Conservation (phyloP, 345 rosid genomes). For the Arabidopsis arenosa region DNA sequence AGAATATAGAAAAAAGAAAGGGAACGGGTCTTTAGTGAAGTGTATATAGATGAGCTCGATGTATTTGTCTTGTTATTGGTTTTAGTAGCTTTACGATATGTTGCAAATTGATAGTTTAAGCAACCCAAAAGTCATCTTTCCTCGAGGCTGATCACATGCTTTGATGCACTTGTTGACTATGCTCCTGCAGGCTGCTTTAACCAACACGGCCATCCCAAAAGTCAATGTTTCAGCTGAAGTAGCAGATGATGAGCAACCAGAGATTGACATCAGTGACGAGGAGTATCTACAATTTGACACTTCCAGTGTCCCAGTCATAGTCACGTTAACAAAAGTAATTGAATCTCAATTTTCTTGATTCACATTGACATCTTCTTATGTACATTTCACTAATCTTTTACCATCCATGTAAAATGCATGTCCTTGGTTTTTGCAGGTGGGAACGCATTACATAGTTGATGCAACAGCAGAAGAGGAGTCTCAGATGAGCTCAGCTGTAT, state of each 20-base stretch:
- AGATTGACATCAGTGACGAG: conserved; percentile 93
- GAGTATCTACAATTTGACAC: conserved; percentile 89
- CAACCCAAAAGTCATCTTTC: neutral
- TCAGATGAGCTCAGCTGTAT: conserved; percentile 91
- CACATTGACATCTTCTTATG: neutral
- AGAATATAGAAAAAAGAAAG: neutral
- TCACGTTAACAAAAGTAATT: conserved; percentile 78
- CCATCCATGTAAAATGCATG: neutral
- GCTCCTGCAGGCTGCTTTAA: conserved; percentile 80
- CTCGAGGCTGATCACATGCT: conserved; percentile 10
- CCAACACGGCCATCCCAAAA: conserved; percentile 88
- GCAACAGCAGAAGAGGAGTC: conserved; percentile 96
- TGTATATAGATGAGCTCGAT: neutral
- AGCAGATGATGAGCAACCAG: conserved; percentile 75
- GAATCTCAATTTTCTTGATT: neutral
- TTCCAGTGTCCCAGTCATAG: conserved; percentile 70
- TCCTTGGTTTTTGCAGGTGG: conserved; percentile 55
- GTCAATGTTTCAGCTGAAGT: conserved; percentile 64
- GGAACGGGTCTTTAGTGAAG: neutral
- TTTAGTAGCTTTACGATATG: conserved; percentile 6
- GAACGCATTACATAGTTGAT: conserved; percentile 76
- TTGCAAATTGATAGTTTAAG: conserved; percentile 15
- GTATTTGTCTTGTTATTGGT: neutral
- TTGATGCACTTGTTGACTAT: conserved; percentile 18
- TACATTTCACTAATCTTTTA: neutral